Percentiles rank a stretch among this genome's conserved stretches.
phyloP scores from a whole-genome alignment of 1,284 basidiomycete species.

The Coniophora puteana region DNA sequence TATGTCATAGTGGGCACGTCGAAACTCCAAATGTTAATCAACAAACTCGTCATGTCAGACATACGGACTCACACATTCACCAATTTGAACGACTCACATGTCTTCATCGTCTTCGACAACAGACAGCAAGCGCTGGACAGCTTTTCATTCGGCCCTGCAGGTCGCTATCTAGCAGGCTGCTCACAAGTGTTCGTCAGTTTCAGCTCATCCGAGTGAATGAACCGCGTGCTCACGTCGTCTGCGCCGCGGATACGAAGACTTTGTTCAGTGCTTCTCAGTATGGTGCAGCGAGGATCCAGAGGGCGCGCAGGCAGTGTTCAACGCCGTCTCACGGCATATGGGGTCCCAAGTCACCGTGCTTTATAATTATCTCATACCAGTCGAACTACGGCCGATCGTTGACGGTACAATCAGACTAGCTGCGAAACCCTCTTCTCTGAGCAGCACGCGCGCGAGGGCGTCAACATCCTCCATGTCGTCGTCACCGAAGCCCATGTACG shows the following conservation, averaged over 20 bases:
- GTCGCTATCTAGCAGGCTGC: conserved; percentile 72
- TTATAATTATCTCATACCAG: neutral
- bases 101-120: too few species aligned
- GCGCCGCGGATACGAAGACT: conserved; percentile 63
- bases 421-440: conserved; percentile 58
- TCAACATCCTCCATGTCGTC: conserved; percentile 65
- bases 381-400: conserved; percentile 5
- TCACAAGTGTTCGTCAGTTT: conserved; percentile 76
- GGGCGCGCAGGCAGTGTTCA: conserved; percentile 60
- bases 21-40: too few species aligned
- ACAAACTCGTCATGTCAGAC: too few species aligned
- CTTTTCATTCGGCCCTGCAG: conserved; percentile 72
- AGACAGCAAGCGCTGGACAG: conserved; percentile 68
- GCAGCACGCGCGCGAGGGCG: conserved; percentile 60
- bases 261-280: conserved; percentile 70
- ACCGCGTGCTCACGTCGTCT: neutral
- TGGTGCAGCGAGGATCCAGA: conserved; percentile 74
- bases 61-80: too few species aligned
- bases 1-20: too few species aligned
- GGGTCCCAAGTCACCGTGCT: conserved; percentile 60
- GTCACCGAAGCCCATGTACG: conserved; percentile 68
- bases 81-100: neutral
- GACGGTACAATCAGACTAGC: conserved; percentile 14
- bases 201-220: neutral
- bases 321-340: conserved; percentile 64